Base-by-base conservation (phyloP, 139 green algal species). In the Coelastrella sp. region DNA sequence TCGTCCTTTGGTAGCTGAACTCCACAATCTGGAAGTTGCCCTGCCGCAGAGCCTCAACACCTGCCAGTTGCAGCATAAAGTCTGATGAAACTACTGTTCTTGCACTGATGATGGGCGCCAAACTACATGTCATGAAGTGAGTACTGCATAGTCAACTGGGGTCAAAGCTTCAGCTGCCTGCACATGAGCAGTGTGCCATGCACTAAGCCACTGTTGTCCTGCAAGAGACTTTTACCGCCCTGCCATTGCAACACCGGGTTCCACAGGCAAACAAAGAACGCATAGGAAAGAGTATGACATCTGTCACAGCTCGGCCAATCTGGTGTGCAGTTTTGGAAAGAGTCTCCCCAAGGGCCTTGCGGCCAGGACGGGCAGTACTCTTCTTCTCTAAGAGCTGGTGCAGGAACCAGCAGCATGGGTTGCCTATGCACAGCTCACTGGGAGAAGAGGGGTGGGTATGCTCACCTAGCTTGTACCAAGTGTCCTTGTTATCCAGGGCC, bases 21-120 rank as follows among this genome's bases (percentile, higher is more conserved):
- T 99, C 98, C 84, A 99, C 98, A 58, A 99, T 99, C 93, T 98
- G 94, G 92, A 98, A 95, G 95, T 99, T 99, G 90, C 98, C 98
- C 89, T 97, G 95, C 10, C 93, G 93, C 91, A 96, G 93, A 10
- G 93, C 94, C 93, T 96, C 94, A 25, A 95, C 84, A 25, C 80
- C 80, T 86, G 80, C 6, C 35, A 49, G 1, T 49, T 49, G 35
- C 35, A 49, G 35, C 35, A 49, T 11, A 5, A 78, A 24, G 17
- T 12, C 17, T 12, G 20, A 57, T 90, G 9, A 78, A 10, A 49
- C 72, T 6, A 8, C 17, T 49, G 72, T 12, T 24, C 72, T 20
- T 78, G 25, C 20, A 78, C 17, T 8, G 6, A 7, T n/a, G 3
- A 12, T 27, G 8, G 70, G 19, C 8, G 70, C 15, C 70, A 78